A percentile compares a stretch with the other conserved stretches of the same genome.
These are phyloP conservation scores for Erodium maritimum DNA, from an alignment of 345 rosid genomes.

Conservation along the genomic window DNA sequence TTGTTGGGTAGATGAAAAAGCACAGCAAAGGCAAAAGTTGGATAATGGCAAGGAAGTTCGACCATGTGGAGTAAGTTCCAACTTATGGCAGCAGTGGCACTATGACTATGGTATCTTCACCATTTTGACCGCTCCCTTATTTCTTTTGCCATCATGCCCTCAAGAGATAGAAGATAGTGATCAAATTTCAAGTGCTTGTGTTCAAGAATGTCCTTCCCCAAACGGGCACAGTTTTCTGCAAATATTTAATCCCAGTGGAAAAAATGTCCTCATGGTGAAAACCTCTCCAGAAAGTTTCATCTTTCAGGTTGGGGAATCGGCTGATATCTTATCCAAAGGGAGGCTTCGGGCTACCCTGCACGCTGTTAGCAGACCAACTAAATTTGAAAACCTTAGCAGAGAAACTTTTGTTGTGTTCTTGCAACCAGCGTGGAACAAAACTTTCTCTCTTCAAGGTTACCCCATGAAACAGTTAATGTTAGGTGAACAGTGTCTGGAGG, in stretches of 20 bases:
- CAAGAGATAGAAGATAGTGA: constrained; percentile 9
- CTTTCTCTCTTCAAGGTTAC: constrained; percentile 38
- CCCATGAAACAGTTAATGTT: constrained; percentile 16
- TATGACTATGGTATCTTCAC: constrained; percentile 86
- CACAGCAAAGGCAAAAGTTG: constrained; percentile 13
- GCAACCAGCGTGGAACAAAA: constrained; percentile 80
- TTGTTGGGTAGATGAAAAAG: constrained; percentile 9
- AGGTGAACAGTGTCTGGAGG: constrained; percentile 10
- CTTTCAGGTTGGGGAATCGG: constrained; percentile 84
- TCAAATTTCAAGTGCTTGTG: constrained; percentile 7
- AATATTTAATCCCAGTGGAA: constrained; percentile 47
- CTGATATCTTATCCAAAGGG: constrained; percentile 65
- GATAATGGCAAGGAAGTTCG: constrained; percentile 11
- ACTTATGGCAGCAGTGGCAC: constrained; percentile 94
- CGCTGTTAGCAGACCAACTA: constrained; percentile 51
- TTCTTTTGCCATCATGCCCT: constrained; percentile 23
- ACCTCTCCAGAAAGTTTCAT: constrained; percentile 63
- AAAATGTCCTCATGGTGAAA: constrained; percentile 46
- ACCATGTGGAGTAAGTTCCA: constrained; percentile 14
- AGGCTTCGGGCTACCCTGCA: constrained; percentile 72
- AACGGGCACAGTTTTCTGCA: constrained; percentile 40
- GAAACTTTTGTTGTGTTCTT: constrained; percentile 71
- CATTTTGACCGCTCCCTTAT: constrained; percentile 76
- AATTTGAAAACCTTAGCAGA: constrained; percentile 47
- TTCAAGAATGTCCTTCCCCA: constrained; percentile 32